These are phyloP conservation scores for Paraglomus brasilianum DNA, from an alignment of 192 early-diverging fungal genomes.

Conservation along the genomic window DNA sequence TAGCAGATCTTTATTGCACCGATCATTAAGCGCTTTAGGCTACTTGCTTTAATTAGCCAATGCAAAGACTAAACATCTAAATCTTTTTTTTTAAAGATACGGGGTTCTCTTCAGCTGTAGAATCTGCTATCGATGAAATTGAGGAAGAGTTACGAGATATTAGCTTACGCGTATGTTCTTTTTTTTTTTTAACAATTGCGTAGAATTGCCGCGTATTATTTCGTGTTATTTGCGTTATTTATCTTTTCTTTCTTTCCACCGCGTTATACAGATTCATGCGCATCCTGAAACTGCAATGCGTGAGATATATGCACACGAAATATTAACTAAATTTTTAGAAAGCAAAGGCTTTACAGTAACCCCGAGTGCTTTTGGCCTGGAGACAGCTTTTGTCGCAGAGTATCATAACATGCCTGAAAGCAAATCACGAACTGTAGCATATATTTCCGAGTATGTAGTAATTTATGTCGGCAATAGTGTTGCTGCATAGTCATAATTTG, in stretches of 20 bases:
- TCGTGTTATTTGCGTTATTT: too few species aligned
- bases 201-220: too few species aligned
- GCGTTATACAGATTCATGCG: constrained; percentile 50
- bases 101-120: too few species aligned
- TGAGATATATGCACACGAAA: constrained; percentile 58
- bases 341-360: constrained; percentile 61
- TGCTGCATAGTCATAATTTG: neutral
- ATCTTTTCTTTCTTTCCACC: neutral
- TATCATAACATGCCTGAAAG: constrained; percentile 45
- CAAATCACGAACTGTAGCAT: constrained; percentile 13
- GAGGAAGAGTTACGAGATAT: constrained; percentile 43
- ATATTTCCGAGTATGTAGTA: constrained; percentile 16
- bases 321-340: constrained; percentile 67
- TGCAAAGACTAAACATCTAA: too few species aligned
- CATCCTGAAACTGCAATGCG: constrained; percentile 56
- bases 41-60: too few species aligned
- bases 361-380: constrained; percentile 57
- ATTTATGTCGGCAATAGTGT: neutral
- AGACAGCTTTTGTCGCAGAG: constrained; percentile 76
- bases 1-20: too few species aligned
- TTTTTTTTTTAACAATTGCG: neutral
- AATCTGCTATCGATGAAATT: constrained; percentile 38
- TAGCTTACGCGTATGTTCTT: constrained; percentile 41
- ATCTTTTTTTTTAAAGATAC: too few species aligned
- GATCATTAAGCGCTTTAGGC: too few species aligned